Conservation (phyloP, 2,329 filamentous ascomycete genomes). For the Cryphonectria japonica region DNA sequence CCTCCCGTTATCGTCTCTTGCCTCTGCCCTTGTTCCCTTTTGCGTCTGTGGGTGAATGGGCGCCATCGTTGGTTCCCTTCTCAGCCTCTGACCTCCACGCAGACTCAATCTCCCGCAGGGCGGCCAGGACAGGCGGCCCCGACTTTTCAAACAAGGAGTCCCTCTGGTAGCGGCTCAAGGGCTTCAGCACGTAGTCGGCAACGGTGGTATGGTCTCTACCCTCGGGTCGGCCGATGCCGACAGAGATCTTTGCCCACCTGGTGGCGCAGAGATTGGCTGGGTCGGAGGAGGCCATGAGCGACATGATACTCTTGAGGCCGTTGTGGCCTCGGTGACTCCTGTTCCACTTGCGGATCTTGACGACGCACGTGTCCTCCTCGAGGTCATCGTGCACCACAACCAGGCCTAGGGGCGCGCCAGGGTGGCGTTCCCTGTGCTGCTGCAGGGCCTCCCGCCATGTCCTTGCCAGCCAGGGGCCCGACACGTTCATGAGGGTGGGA, state of each 20-base stretch:
- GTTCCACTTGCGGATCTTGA: conserved; percentile 66
- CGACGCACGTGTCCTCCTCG: conserved; percentile 69
- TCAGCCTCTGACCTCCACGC: conserved; percentile 37
- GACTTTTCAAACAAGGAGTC: conserved; percentile 55
- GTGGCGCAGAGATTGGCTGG: conserved; percentile 43
- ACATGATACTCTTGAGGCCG: conserved; percentile 70
- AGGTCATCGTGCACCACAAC: conserved; percentile 90
- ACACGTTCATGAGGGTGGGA: conserved; percentile 81
- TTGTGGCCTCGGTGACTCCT: conserved; percentile 73
- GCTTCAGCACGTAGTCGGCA: conserved; percentile 74
- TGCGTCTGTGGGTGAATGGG: background rate
- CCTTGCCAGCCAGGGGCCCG: conserved; percentile 69
- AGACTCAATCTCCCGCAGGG: conserved; percentile 51
- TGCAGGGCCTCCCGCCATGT: conserved; percentile 65
- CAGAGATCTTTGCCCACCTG: conserved; percentile 65
- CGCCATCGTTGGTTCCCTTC: background rate
- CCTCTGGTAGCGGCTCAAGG: conserved; percentile 61
- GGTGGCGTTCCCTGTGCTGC: conserved; percentile 32
- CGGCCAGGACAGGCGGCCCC: conserved; percentile 54
- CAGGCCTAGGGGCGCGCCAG: conserved; percentile 48
- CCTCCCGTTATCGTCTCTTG: background rate
- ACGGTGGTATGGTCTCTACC: conserved; percentile 71
- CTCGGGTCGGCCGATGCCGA: conserved; percentile 85
- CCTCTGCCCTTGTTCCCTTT: conserved; percentile 14
- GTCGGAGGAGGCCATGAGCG: conserved; percentile 45